Evolutionary conservation across 208 protist species (phyloP).

Genomic region (Strigomonas oncopelti): DNA sequence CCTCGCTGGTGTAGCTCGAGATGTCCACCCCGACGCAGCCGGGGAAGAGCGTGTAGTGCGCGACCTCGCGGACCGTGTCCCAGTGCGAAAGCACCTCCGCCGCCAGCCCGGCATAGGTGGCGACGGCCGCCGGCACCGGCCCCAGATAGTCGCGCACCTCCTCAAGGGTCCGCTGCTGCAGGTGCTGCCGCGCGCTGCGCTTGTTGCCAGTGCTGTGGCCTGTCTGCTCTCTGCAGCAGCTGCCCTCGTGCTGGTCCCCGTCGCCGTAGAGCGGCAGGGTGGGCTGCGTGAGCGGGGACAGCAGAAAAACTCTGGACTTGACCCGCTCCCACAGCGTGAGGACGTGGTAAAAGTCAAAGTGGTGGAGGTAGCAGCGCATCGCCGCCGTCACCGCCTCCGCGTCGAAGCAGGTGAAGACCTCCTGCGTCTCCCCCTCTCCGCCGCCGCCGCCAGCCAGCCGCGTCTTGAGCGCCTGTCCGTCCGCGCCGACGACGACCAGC

Average conservation of each 20-base stretch:
- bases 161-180: not conserved
- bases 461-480: not conserved
- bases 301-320: not conserved
- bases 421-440: too few species aligned
- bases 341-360: constrained; percentile 67
- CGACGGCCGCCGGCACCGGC: constrained; percentile 22
- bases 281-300: not conserved
- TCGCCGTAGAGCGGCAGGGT: not conserved
- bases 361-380: constrained; percentile 70
- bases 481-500: not conserved
- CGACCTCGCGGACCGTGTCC: constrained; percentile 62
- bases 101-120: constrained; percentile 56
- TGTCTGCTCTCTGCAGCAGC: not conserved
- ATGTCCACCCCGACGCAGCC: not conserved
- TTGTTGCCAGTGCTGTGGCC: too few species aligned
- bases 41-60: constrained; percentile 41
- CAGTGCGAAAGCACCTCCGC: constrained; percentile 73
- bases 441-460: too few species aligned
- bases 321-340: constrained; percentile 56
- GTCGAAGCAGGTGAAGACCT: not conserved
- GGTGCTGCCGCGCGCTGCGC: not conserved
- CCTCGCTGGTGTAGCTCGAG: not conserved
- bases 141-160: not conserved
- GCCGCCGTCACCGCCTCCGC: constrained; percentile 29
- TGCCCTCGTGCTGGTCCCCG: not conserved